A percentile compares a stretch with the other conserved stretches of the same genome.
phyloP scores from a whole-genome alignment of 23 red algal species.

The Agarophyton chilense region DNA sequence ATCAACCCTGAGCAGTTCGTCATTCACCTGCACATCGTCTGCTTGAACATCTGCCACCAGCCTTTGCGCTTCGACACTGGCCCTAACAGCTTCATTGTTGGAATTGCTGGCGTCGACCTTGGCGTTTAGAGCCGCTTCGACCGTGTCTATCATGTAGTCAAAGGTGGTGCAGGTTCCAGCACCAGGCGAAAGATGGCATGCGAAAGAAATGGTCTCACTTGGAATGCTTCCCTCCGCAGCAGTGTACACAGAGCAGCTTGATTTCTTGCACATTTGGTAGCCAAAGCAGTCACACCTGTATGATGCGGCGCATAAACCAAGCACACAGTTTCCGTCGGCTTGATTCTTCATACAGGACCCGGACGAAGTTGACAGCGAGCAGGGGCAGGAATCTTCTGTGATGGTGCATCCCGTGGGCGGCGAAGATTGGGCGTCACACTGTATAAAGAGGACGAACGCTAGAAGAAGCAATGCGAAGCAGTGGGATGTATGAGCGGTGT shows the following conservation, averaged over 20 bases:
- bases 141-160: constrained; percentile 18
- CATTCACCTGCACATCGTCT: background rate
- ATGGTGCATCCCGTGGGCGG: background rate
- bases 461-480: background rate
- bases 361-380: constrained; percentile 1
- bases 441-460: background rate
- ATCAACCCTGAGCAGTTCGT: background rate
- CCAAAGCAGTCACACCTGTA: constrained; percentile 40
- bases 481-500: background rate
- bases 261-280: constrained; percentile 32
- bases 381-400: constrained; percentile 38
- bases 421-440: background rate
- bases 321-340: background rate
- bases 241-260: constrained; percentile 24
- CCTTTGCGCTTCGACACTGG: too few species aligned
- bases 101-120: too few species aligned
- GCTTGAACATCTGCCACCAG: too few species aligned
- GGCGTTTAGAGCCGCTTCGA: constrained; percentile 14
- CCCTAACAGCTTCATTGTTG: too few species aligned
- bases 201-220: constrained; percentile 15
- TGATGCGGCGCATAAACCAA: background rate
- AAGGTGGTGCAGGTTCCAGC: constrained; percentile 28
- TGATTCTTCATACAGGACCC: constrained; percentile 10
- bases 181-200: constrained; percentile 16
- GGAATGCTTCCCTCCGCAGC: constrained; percentile 12